Base-by-base conservation (phyloP, 2,329 filamentous ascomycete species). In the Lasiodiplodia gonubiensis region DNA sequence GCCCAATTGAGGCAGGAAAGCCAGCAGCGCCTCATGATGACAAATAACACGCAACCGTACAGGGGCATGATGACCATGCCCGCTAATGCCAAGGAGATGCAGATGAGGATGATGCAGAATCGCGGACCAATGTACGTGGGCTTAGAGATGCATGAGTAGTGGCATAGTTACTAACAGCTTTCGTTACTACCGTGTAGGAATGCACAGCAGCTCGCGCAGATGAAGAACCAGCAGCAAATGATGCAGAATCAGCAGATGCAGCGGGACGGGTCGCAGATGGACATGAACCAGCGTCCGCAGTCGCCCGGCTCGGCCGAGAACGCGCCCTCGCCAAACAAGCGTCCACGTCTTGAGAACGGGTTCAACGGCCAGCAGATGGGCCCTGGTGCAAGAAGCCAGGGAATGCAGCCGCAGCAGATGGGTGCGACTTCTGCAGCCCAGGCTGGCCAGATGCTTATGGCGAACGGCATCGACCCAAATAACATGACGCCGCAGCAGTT, bases 271-370 rank as follows among this genome's bases (percentile, higher is more conserved):
- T 94, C 92, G 18, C 89, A 90, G 70, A 93, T 95, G 87, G 93
- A 97, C 73, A 90, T 91, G 79, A 92, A 90, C 79, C 81, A 80
- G 70, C 88, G 93, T 68, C 90, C 93, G 33, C 89, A 90, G 68
- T 97, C 94, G 39, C 94, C 94, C 8, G 89, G 89, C 61, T 90
- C 90, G 46, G 90, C 89, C 66, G 94, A 97, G 64, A 95, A 95
- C 74, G 93, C 92, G 30, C 93, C 93, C 4, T 98, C 94, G 37
- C 94, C 94, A 2, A 94, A 92, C 70, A 98, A 98, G 83, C 88
- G 94, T 74, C 92, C 90, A 68, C 91, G 94, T 67, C 86, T 97
- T 69, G 92, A 94, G 71, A 90, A 85, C 85, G 85, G 86, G 11
- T 93, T 92, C 80, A 92, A 92, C 76, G 89, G 89, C 70, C 89